Percentiles rank a stretch among this genome's conserved stretches.
These are phyloP conservation scores for Amesomyces nigricolor DNA, from an alignment of 2,329 filamentous ascomycete genomes.

Conservation along the genomic window DNA sequence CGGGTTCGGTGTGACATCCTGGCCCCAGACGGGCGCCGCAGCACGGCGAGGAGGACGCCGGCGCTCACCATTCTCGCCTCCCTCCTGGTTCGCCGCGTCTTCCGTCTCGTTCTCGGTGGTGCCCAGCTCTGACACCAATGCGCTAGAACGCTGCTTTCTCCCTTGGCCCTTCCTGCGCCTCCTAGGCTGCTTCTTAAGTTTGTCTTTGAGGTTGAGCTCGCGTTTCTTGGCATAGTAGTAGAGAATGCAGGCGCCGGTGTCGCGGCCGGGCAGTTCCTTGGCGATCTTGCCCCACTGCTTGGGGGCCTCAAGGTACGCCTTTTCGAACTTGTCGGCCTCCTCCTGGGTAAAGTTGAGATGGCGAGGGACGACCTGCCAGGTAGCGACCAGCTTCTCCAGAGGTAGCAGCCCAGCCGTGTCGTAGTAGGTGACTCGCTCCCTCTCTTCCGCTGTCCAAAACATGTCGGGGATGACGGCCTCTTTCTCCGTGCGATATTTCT, in stretches of 20 bases:
- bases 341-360: slow-evolving; percentile 69
- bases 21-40: slow-evolving; percentile 66
- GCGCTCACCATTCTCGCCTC: slow-evolving; percentile 52
- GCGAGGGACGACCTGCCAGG: slow-evolving; percentile 67
- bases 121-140: slow-evolving; percentile 61
- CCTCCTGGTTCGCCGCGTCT: slow-evolving; percentile 45
- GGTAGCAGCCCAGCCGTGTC: slow-evolving; percentile 62
- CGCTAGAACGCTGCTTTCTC: slow-evolving; percentile 53
- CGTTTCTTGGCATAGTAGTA: slow-evolving; percentile 82
- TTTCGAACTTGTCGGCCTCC: slow-evolving; percentile 66
- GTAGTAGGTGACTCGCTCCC: slow-evolving; percentile 52
- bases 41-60: slow-evolving; percentile 56
- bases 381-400: slow-evolving; percentile 60
- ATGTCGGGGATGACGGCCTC: slow-evolving; percentile 70
- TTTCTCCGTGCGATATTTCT: slow-evolving; percentile 68
- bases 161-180: slow-evolving; percentile 52
- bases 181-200: slow-evolving; percentile 59
- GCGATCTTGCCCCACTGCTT: slow-evolving; percentile 82
- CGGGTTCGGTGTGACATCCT: slow-evolving; percentile 44
- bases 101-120: slow-evolving; percentile 54
- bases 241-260: slow-evolving; percentile 75
- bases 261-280: slow-evolving; percentile 58
- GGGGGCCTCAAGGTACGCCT: slow-evolving; percentile 66
- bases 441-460: slow-evolving; percentile 57
- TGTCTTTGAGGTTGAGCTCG: slow-evolving; percentile 69